Evolutionary conservation across 129 eudicot species (phyloP), one percentile per base, ranked within the genome.

Genomic region (Lactuca sativa): DNA sequence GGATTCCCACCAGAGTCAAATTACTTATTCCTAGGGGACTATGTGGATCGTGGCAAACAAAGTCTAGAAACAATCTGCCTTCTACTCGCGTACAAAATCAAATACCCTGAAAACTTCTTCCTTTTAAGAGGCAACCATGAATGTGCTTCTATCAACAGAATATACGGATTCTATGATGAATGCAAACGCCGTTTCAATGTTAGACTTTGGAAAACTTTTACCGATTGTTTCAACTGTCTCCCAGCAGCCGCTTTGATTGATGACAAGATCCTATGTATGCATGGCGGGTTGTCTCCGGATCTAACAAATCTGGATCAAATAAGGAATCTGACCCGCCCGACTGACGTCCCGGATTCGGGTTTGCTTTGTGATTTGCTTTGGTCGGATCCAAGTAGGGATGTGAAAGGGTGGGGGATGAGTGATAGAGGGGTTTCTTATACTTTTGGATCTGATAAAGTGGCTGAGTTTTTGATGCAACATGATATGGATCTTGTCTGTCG

Each of bases 401-500:
- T 56, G 38, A 87, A 79, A 78, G 95, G 89, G 7, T 87, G 95
- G 95, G 95, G 95, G 16, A 81, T 87, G 89, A 87, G 83, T 74
- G 95, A 87, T 77, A 53, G 95, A 40, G 95, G 89, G 17, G 95
- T 87, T 36, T 87, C 95, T 0, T 86, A 75, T 75, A 86, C 93
- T 7, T 86, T 78, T 83, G 93, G 93, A n/a, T 66, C 84, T 12
- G 93, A 87, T 67, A 84, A 87, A 48, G 95, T 87, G 56, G 85
- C 87, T 0, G 95, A 87, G 70, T 87, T 87, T 70, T 77, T 87
- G 43, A 84, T 87, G 89, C 88, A 79, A 63, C 83, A 87, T 81
- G 89, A 87, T 76, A 86, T 86, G 93, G 93, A 86, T 72, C 86
- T 86, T 47, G 80, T 86, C 62, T 86, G 93, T 48, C 93, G 95